phyloP scores from a whole-genome alignment of 1,284 basidiomycete genomes.

The Pseudozyma hubeiensis region DNA sequence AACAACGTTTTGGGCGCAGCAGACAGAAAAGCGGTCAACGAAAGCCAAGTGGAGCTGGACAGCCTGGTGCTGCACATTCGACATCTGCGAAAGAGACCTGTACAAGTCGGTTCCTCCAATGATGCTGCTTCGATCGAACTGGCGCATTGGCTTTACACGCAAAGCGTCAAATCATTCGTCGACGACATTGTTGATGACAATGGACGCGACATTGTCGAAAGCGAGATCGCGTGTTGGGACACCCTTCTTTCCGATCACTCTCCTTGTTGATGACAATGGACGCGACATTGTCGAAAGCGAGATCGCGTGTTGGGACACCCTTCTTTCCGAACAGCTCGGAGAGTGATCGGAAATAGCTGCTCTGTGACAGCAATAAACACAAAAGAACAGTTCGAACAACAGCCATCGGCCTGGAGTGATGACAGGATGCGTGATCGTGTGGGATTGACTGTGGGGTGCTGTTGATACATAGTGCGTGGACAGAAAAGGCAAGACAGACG shows the following conservation, averaged over 20 bases:
- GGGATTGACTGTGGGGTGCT: conserved; percentile 24
- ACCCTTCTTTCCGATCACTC: too few species aligned
- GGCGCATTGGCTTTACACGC: conserved; percentile 30
- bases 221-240: conserved; percentile 40
- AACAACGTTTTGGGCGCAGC: conserved; percentile 7
- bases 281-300: conserved; percentile 22
- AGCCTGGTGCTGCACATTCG: conserved; percentile 19
- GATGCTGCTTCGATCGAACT: conserved; percentile 17
- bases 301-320: conserved; percentile 34
- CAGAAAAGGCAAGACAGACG: conserved; percentile 7
- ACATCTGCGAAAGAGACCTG: conserved; percentile 23
- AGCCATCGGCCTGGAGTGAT: neutral
- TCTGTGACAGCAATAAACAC: neutral
- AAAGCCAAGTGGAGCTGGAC: conserved; percentile 18
- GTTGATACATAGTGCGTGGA: conserved; percentile 34
- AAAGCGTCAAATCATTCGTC: conserved; percentile 33
- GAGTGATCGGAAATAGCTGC: neutral
- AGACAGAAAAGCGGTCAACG: conserved; percentile 6
- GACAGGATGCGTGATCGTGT: conserved; percentile 11
- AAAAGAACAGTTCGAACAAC: neutral
- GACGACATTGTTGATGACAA: conserved; percentile 32
- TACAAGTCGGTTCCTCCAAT: conserved; percentile 18
- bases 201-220: conserved; percentile 18
- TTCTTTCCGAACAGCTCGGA: conserved; percentile 24
- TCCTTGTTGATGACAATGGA: conserved; percentile 39